Conservation (phyloP, 2,329 filamentous ascomycete species). For the Xylariales sp. region DNA sequence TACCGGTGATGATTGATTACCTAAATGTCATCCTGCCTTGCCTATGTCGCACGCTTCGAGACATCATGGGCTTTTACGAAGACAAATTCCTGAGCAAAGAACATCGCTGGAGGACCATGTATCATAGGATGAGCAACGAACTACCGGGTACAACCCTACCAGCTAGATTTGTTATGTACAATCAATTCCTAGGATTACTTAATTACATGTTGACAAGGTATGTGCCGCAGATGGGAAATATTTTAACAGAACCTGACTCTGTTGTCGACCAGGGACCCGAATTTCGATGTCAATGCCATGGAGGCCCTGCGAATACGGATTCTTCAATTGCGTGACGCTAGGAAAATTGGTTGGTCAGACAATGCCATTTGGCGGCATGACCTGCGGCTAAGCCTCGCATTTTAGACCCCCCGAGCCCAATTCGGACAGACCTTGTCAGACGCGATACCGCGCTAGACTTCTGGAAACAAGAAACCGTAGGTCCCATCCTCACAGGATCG, state of each 20-base stretch:
- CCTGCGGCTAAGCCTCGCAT: constrained; percentile 25
- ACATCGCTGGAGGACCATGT: constrained; percentile 69
- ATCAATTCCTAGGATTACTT: constrained; percentile 63
- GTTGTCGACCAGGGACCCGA: constrained; percentile 55
- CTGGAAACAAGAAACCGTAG: constrained; percentile 47
- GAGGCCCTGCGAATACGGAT: constrained; percentile 62
- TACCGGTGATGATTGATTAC: constrained; percentile 65
- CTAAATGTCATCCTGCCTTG: constrained; percentile 68
- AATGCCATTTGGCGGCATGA: constrained; percentile 42
- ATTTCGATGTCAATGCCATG: constrained; percentile 67
- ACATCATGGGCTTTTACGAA: constrained; percentile 65
- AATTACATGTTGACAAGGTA: constrained; percentile 65
- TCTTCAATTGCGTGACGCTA: constrained; percentile 63
- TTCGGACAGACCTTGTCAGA: constrained; percentile 44
- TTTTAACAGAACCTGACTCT: constrained; percentile 26
- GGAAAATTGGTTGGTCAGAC: constrained; percentile 61
- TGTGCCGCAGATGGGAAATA: constrained; percentile 27
- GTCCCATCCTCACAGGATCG: constrained; percentile 25
- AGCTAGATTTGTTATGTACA: constrained; percentile 66
- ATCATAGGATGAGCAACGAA: constrained; percentile 65
- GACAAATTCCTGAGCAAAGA: constrained; percentile 61
- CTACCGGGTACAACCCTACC: constrained; percentile 62
- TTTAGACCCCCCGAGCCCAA: constrained; percentile 46
- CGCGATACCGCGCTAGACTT: constrained; percentile 46
- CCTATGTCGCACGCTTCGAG: constrained; percentile 62